phyloP scores from a whole-genome alignment of 2,329 filamentous ascomycete species.

The Alternaria dauci region DNA sequence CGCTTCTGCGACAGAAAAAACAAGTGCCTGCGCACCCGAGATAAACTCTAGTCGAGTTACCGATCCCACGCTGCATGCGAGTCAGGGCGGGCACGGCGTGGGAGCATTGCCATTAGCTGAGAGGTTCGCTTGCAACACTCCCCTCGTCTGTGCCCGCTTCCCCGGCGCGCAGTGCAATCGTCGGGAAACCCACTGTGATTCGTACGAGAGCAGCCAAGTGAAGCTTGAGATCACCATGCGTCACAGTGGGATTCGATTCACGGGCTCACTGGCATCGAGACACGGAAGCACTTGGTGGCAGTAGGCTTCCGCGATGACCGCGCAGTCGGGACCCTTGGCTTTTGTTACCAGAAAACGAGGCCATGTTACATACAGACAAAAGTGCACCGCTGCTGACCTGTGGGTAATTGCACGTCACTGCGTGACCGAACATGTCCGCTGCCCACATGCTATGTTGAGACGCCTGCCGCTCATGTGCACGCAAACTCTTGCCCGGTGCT shows the following conservation, averaged over 20 bases:
- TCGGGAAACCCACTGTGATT: slow-evolving; percentile 14
- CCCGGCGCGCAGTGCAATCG: slow-evolving; percentile 31
- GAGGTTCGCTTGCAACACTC: slow-evolving; percentile 34
- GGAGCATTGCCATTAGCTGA: slow-evolving; percentile 25
- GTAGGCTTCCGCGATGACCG: slow-evolving; percentile 36
- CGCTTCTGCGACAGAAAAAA: slow-evolving; percentile 41
- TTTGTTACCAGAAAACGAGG: slow-evolving; percentile 46
- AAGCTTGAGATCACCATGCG: slow-evolving; percentile 29
- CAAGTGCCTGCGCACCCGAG: slow-evolving; percentile 39
- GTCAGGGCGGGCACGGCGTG: slow-evolving; percentile 26
- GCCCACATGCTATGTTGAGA: slow-evolving; percentile 36
- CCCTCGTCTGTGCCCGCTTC: slow-evolving; percentile 39
- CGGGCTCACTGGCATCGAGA: slow-evolving; percentile 27
- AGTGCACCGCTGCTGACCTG: slow-evolving; percentile 32
- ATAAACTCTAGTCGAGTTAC: slow-evolving; percentile 23
- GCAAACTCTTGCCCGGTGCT: slow-evolving; percentile 42
- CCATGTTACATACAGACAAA: slow-evolving; percentile 45
- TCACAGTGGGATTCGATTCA: slow-evolving; percentile 29
- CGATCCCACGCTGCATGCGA: slow-evolving; percentile 37
- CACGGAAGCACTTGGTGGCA: slow-evolving; percentile 31
- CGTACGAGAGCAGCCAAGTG: slow-evolving; percentile 2
- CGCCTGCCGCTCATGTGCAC: slow-evolving; percentile 37
- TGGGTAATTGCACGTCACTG: slow-evolving; percentile 27
- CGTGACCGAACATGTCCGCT: slow-evolving; percentile 49
- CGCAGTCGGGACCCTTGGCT: slow-evolving; percentile 41